These are phyloP conservation scores for Lasiosphaeriaceae sp. DNA, from an alignment of 495 filamentous ascomycete genomes.

Conservation along the genomic window DNA sequence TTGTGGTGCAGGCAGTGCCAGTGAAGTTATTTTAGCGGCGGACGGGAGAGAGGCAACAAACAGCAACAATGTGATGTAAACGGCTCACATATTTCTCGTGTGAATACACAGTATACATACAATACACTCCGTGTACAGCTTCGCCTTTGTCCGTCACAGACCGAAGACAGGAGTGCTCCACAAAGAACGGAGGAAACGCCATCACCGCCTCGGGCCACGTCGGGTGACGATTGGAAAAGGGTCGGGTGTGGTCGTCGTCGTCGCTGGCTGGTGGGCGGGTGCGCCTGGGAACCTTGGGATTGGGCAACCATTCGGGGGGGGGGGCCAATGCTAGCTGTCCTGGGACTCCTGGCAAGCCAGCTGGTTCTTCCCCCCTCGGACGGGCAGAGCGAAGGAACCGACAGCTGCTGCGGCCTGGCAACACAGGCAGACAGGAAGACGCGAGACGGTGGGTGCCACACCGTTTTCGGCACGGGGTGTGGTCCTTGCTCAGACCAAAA, in stretches of 20 bases:
- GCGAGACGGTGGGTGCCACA: constrained; percentile 8
- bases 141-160: neutral
- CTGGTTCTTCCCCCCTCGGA: too few species aligned
- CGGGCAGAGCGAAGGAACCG: too few species aligned
- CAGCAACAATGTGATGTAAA: neutral
- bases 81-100: too few species aligned
- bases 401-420: neutral
- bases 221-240: constrained; percentile 23
- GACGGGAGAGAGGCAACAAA: too few species aligned
- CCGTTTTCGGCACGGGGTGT: constrained; percentile 33
- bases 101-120: too few species aligned
- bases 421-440: neutral
- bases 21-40: neutral
- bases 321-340: too few species aligned
- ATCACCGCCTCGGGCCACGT: constrained; percentile 22
- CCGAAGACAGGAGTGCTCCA: neutral
- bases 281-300: constrained; percentile 1
- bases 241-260: constrained; percentile 3
- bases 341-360: too few species aligned
- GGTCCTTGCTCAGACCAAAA: constrained; percentile 26
- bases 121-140: neutral
- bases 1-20: too few species aligned
- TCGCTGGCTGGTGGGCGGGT: constrained; percentile 7
- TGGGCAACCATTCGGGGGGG: too few species aligned
- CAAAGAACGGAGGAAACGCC: constrained; percentile 4